Conservation (phyloP, 1,284 basidiomycete genomes). For the Heterobasidion occidentale region DNA sequence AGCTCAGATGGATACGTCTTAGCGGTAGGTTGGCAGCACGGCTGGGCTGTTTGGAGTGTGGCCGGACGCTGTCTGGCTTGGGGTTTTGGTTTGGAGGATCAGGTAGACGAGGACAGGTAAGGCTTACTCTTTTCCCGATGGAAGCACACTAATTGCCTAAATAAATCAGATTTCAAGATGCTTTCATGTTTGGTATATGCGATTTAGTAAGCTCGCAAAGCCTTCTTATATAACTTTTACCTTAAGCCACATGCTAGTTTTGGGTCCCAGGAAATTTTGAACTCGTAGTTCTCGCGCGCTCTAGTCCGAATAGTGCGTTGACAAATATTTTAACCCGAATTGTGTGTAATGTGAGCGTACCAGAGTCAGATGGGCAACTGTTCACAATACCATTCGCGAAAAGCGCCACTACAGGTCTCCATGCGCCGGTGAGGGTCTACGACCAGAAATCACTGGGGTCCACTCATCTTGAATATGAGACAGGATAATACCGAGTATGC, state of each 20-base stretch:
- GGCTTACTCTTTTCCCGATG: not conserved
- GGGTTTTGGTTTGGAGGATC: constrained; percentile 64
- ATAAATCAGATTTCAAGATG: constrained; percentile 60
- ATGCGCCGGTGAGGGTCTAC: constrained; percentile 63
- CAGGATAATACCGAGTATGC: constrained; percentile 93
- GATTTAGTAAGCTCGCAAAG: constrained; percentile 43
- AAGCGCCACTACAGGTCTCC: constrained; percentile 87
- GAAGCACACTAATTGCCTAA: too few relatives aligned
- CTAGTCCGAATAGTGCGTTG: constrained; percentile 38
- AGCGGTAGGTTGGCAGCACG: constrained; percentile 90
- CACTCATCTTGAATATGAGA: not conserved
- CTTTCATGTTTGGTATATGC: constrained; percentile 77
- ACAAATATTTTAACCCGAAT: not conserved
- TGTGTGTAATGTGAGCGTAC: not conserved
- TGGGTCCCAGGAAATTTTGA: constrained; percentile 91
- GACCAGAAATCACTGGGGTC: not conserved
- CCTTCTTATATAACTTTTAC: not conserved
- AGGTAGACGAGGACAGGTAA: constrained; percentile 50
- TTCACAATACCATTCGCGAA: constrained; percentile 92
- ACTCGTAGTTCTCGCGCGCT: constrained; percentile 60
- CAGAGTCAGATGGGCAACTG: constrained; percentile 61
- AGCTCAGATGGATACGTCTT: constrained; percentile 93
- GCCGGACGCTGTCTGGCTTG: constrained; percentile 81
- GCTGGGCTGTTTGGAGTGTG: constrained; percentile 90
- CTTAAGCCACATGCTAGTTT: constrained; percentile 44